A percentile compares a stretch with the other conserved stretches of the same genome.
phyloP scores from a whole-genome alignment of 768 basidiomycete genomes.

The Suillus plorans region DNA sequence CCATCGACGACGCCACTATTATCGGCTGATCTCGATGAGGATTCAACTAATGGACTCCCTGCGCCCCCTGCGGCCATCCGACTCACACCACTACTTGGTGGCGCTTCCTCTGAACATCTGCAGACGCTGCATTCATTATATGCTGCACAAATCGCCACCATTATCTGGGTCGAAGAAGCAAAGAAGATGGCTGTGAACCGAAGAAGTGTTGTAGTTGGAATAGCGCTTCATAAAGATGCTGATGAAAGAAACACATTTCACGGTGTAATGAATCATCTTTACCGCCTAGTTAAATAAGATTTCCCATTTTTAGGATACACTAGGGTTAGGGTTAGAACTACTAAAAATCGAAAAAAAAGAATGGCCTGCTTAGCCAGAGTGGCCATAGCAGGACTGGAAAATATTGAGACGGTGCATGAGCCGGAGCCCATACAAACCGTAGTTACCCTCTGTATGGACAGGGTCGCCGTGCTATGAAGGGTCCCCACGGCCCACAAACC shows the following conservation, averaged over 20 bases:
- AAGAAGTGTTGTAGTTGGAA: constrained; percentile 69
- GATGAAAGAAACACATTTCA: constrained; percentile 46
- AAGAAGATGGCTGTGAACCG: constrained; percentile 43
- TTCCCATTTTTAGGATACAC: background rate
- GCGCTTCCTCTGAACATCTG: constrained; percentile 63
- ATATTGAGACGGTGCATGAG: constrained; percentile 80
- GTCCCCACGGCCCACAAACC: constrained; percentile 55
- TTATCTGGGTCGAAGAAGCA: constrained; percentile 67
- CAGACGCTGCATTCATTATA: constrained; percentile 79
- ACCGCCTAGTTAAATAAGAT: constrained; percentile 28
- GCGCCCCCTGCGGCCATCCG: constrained; percentile 70
- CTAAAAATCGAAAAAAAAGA: constrained; percentile 24
- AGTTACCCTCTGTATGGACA: constrained; percentile 47
- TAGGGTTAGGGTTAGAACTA: constrained; percentile 31
- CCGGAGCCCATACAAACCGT: constrained; percentile 59
- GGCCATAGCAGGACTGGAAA: constrained; percentile 69
- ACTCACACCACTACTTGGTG: constrained; percentile 77
- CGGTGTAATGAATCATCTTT: constrained; percentile 50
- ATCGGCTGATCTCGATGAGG: constrained; percentile 27
- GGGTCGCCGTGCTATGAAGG: constrained; percentile 57
- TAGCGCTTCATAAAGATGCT: constrained; percentile 55
- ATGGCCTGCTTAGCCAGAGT: constrained; percentile 51
- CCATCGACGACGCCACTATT: constrained; percentile 61
- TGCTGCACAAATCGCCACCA: constrained; percentile 81
- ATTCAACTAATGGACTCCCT: constrained; percentile 42